Conservation (phyloP, 257 asterid genomes). For the Ajuga chamaepitys region DNA sequence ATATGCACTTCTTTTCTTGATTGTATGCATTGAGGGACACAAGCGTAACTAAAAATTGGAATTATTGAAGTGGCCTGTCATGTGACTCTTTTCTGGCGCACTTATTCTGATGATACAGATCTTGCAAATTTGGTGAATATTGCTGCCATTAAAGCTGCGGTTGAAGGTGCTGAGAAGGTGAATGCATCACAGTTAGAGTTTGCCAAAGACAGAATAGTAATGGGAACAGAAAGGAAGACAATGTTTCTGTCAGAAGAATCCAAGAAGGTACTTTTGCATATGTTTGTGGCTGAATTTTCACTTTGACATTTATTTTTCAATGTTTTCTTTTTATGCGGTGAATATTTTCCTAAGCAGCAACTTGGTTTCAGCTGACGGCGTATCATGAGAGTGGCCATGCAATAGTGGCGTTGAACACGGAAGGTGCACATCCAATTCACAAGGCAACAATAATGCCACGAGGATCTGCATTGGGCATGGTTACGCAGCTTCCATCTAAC, state of each 20-base stretch:
- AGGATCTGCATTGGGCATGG: conserved; percentile 97
- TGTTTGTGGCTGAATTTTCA: neutral
- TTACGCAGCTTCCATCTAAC: conserved; percentile 88
- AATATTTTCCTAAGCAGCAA: neutral
- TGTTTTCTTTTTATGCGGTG: neutral
- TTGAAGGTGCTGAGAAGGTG: conserved; percentile 94
- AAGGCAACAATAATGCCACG: conserved; percentile 96
- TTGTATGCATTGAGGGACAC: neutral
- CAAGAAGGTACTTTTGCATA: conserved; percentile 48
- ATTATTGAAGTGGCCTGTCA: neutral
- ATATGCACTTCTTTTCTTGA: neutral
- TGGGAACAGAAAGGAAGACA: conserved; percentile 98
- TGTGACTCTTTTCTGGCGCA: conserved; percentile 6
- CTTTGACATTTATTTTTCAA: neutral
- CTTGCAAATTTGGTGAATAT: conserved; percentile 87
- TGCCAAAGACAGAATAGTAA: conserved; percentile 93
- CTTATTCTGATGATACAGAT: conserved; percentile 38
- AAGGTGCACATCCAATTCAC: conserved; percentile 95
- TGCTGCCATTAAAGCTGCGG: conserved; percentile 98
- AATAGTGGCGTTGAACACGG: conserved; percentile 87
- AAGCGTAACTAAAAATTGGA: neutral
- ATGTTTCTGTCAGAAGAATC: conserved; percentile 94
- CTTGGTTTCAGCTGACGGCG: conserved; percentile 72
- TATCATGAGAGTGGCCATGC: conserved; percentile 99
- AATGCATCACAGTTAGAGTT: conserved; percentile 72